Conservation (phyloP, 768 basidiomycete genomes). For the Lentinula sp. region DNA sequence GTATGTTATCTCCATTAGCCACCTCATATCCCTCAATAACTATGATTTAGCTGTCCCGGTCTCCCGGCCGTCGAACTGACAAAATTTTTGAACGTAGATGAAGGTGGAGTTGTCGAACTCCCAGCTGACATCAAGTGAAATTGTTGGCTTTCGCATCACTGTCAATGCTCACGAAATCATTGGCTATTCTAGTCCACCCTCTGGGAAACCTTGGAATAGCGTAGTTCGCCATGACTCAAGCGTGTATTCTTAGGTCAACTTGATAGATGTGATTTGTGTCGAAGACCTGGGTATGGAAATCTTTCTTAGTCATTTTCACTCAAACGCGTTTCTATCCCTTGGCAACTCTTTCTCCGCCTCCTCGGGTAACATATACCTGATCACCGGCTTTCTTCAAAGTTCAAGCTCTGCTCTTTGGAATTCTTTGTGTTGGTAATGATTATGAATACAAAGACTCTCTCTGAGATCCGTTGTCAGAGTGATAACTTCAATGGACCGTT, state of each 20-base stretch:
- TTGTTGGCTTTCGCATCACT: not conserved
- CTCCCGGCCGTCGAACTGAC: constrained; percentile 70
- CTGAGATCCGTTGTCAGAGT: too few species aligned
- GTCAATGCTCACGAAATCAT: not conserved
- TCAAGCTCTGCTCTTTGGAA: too few species aligned
- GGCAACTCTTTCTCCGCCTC: too few species aligned
- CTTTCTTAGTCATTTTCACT: too few species aligned
- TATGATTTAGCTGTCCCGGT: constrained; percentile 50
- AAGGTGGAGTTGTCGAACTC: constrained; percentile 45
- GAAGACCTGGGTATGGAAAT: too few species aligned
- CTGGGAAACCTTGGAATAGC: constrained; percentile 27
- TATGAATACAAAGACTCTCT: too few species aligned
- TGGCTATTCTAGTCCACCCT: constrained; percentile 17
- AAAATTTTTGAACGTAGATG: constrained; percentile 41
- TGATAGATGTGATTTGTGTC: not conserved
- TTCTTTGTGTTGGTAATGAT: too few species aligned
- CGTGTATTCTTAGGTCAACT: not conserved
- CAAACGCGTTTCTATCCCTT: too few species aligned
- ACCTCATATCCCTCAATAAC: not conserved
- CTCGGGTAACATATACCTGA: too few species aligned
- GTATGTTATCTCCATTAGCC: constrained; percentile 31
- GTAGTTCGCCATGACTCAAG: constrained; percentile 9
- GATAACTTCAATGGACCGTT: too few species aligned
- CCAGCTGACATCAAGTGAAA: constrained; percentile 37
- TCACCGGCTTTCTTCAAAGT: too few species aligned